phyloP scores from a whole-genome alignment of 208 protist species.

The Leishmania arabica region DNA sequence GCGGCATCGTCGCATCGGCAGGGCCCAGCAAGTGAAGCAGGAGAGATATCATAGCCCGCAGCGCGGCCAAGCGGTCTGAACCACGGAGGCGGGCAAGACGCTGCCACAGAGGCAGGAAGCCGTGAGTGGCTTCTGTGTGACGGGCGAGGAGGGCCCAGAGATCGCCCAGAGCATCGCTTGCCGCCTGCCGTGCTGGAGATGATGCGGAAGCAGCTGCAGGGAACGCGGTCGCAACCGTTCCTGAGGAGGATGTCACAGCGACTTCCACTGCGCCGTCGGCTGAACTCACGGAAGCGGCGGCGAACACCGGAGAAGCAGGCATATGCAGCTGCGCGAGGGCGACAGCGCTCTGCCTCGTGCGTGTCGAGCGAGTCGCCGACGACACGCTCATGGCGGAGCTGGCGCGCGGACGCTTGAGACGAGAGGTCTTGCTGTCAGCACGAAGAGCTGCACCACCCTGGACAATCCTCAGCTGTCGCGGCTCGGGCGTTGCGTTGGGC shows the following conservation, averaged over 20 bases:
- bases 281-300: neutral
- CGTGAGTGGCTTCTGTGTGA: constrained; percentile 19
- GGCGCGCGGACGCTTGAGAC: constrained; percentile 13
- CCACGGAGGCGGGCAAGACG: constrained; percentile 18
- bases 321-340: constrained; percentile 10
- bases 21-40: constrained; percentile 23
- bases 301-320: constrained; percentile 19
- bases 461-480: constrained; percentile 23
- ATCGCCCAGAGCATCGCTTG: neutral
- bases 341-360: neutral
- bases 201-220: neutral
- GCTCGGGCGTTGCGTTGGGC: neutral
- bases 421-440: neutral
- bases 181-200: neutral
- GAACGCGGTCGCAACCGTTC: neutral
- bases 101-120: constrained; percentile 30
- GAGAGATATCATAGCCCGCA: constrained; percentile 13
- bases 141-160: constrained; percentile 22
- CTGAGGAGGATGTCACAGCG: neutral
- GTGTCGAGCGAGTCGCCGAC: neutral
- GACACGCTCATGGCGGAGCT: neutral
- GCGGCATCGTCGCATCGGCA: neutral
- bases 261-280: neutral
- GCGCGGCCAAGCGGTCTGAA: constrained; percentile 9
- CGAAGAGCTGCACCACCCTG: constrained; percentile 25